phyloP scores from a whole-genome alignment of 495 filamentous ascomycete genomes.

The Xylaria longipes region DNA sequence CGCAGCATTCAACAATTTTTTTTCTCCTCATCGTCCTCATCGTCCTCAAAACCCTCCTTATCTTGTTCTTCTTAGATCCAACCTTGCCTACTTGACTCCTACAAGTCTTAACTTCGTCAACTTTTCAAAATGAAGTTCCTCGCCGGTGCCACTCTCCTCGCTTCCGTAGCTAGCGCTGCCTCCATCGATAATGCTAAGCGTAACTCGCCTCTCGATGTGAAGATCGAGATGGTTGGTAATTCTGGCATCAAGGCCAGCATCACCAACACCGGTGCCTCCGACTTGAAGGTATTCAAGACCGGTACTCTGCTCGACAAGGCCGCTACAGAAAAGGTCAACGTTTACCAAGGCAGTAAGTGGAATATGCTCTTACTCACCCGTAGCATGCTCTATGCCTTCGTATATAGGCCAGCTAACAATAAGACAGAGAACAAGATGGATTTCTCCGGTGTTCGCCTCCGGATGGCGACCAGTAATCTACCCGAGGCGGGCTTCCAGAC shows the following conservation, averaged over 20 bases:
- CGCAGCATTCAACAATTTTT: not conserved
- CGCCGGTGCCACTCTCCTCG: constrained; percentile 45
- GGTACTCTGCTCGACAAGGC: constrained; percentile 65
- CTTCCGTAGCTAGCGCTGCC: constrained; percentile 50
- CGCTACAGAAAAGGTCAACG: constrained; percentile 65
- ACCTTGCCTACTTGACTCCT: not conserved
- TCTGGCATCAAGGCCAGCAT: constrained; percentile 65
- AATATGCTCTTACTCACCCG: not conserved
- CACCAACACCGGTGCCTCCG: constrained; percentile 60
- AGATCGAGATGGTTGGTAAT: constrained; percentile 58
- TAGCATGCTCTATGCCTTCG: not conserved
- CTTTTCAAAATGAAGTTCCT: constrained; percentile 45
- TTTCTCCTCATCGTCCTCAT: constrained; percentile 1
- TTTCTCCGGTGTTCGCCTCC: constrained; percentile 64
- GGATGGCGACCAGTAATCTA: constrained; percentile 53
- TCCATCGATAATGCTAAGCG: constrained; percentile 52
- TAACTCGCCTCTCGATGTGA: constrained; percentile 55
- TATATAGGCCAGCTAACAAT: not conserved
- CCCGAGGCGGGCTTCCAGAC: constrained; percentile 58
- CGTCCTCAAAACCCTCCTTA: not conserved
- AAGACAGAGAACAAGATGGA: constrained; percentile 53
- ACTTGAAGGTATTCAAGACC: constrained; percentile 64
- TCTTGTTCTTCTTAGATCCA: not conserved
- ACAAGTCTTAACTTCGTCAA: not conserved
- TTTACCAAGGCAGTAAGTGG: constrained; percentile 58